A percentile compares a stretch with the other conserved stretches of the same genome.
Conservation (phyloP, 2,329 filamentous ascomycete genomes). For the Diaporthe citrichinensis region DNA sequence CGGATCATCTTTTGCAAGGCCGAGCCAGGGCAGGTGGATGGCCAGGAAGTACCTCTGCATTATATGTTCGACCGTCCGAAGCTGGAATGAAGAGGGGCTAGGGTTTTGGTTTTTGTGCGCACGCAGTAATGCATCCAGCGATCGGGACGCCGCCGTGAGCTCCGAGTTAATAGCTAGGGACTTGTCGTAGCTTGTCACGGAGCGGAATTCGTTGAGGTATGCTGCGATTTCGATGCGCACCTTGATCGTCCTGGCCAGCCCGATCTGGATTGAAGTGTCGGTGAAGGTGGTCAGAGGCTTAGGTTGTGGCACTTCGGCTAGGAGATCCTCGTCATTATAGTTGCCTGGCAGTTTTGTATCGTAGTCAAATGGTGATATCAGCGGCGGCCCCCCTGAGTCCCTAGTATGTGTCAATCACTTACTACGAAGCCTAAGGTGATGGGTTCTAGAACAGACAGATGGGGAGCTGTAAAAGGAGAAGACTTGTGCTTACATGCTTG, state of each 20-base stretch:
- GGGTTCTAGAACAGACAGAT: neutral
- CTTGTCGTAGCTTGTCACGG: constrained; percentile 61
- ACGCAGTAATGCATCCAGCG: constrained; percentile 50
- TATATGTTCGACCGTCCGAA: constrained; percentile 58
- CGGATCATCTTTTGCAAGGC: constrained; percentile 60
- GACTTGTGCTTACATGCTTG: constrained; percentile 52
- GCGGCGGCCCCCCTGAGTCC: constrained; percentile 60
- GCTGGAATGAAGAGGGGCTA: constrained; percentile 59
- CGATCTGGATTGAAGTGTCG: constrained; percentile 66
- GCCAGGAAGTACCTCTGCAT: constrained; percentile 65
- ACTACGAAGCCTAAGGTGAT: neutral
- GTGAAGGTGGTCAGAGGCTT: constrained; percentile 55
- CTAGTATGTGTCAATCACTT: neutral
- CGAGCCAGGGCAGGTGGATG: constrained; percentile 67
- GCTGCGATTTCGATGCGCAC: constrained; percentile 60
- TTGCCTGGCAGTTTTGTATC: constrained; percentile 65
- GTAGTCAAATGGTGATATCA: constrained; percentile 61
- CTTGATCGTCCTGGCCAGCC: constrained; percentile 59
- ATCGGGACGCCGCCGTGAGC: constrained; percentile 57
- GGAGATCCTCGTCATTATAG: constrained; percentile 60
- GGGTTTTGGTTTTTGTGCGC: constrained; percentile 53
- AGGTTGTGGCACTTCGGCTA: constrained; percentile 48
- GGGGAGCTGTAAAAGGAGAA: neutral
- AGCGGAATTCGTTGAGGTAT: constrained; percentile 63
- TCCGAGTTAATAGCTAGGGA: constrained; percentile 62